phyloP scores from a whole-genome alignment of 495 filamentous ascomycete genomes.

The Xylaria castorea region DNA sequence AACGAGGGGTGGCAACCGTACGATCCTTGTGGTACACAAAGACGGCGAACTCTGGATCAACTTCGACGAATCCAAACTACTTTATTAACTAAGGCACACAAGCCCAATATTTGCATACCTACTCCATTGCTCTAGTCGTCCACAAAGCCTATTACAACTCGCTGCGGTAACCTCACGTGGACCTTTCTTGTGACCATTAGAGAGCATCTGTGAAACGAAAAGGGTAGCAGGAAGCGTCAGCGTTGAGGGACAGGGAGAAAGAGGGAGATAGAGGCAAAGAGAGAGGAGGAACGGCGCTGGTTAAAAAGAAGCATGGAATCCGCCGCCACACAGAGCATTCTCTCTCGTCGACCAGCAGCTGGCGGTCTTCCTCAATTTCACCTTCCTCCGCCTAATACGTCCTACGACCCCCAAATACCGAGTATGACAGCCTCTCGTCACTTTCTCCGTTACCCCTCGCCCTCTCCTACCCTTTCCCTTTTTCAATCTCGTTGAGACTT shows the following conservation, averaged over 20 bases:
- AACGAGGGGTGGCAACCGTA: conserved; percentile 19
- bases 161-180: conserved; percentile 13
- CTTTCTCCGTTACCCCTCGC: conserved; percentile 13
- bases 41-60: conserved; percentile 11
- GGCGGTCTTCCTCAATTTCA: conserved; percentile 41
- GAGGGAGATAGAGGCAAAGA: conserved; percentile 15
- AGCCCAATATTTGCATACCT: neutral
- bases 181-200: conserved; percentile 11
- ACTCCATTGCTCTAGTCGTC: neutral
- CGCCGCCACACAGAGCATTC: conserved; percentile 38
- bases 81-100: conserved; percentile 3
- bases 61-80: conserved; percentile 1
- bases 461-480: conserved; percentile 7
- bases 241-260: conserved; percentile 14
- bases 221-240: neutral
- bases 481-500: conserved; percentile 8
- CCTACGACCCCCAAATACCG: conserved; percentile 36
- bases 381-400: conserved; percentile 36
- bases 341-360: conserved; percentile 41
- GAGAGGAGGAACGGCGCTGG: conserved; percentile 19
- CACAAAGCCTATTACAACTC: conserved; percentile 12
- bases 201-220: conserved; percentile 12
- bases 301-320: conserved; percentile 38
- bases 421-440: conserved; percentile 36
- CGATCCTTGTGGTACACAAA: conserved; percentile 10